A percentile compares a stretch with the other conserved stretches of the same genome.
Conservation (phyloP, 2,329 filamentous ascomycete species). For the Botrytis pseudocinerea region DNA sequence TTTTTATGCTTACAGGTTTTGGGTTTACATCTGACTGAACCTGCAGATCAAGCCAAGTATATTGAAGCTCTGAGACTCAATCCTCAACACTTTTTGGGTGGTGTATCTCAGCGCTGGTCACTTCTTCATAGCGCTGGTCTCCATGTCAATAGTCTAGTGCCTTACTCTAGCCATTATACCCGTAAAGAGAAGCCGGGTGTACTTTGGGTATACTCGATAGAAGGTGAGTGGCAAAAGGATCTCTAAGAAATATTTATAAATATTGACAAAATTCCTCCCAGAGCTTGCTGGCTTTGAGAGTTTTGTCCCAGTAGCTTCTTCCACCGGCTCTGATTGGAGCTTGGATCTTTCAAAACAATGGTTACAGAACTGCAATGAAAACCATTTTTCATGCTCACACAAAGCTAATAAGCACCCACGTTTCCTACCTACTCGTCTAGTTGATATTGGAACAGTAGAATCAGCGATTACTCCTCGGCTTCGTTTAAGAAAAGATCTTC, state of each 20-base stretch:
- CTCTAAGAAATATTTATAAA: no score
- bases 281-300: neutral
- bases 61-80: neutral
- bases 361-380: neutral
- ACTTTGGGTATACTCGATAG: no score
- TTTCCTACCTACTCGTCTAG: neutral
- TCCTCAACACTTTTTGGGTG: neutral
- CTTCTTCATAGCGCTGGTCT: no score
- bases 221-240: neutral
- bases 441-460: neutral
- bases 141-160: no score
- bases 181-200: no score
- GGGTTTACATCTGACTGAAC: neutral
- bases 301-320: neutral
- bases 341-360: neutral
- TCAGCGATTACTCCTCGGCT: neutral
- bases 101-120: no score
- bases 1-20: neutral
- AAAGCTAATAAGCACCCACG: neutral
- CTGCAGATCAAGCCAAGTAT: neutral
- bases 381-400: neutral
- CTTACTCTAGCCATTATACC: no score
- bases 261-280: accelerated
- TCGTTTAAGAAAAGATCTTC: neutral
- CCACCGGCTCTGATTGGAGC: neutral